A percentile compares a stretch with the other conserved stretches of the same genome.
Evolutionary conservation across 2,329 filamentous ascomycete species (phyloP).

Genomic region (Diaporthe batatas): DNA sequence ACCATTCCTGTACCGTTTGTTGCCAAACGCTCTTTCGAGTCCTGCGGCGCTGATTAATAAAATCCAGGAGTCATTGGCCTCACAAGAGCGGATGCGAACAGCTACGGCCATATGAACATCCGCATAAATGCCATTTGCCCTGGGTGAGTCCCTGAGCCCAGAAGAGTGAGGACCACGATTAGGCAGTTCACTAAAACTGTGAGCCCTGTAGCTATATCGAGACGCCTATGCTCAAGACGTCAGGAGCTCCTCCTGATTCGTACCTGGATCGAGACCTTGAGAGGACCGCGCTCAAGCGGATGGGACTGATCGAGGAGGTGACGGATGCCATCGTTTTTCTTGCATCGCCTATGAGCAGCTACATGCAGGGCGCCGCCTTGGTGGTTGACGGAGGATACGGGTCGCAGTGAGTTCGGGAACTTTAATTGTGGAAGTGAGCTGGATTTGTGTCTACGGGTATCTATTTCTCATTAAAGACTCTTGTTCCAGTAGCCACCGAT

Average conservation of each 20-base stretch:
- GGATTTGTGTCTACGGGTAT: neutral
- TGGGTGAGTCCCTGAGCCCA: neutral
- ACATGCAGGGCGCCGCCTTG: conserved; percentile 62
- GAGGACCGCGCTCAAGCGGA: conserved; percentile 61
- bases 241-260: neutral
- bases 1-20: too few species aligned
- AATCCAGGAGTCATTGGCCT: neutral
- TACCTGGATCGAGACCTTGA: conserved; percentile 51
- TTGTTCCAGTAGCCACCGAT: too few species aligned
- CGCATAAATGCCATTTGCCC: conserved; percentile 20
- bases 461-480: neutral
- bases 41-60: neutral
- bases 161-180: too few species aligned
- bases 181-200: neutral
- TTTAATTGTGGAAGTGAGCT: neutral
- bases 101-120: conserved; percentile 12
- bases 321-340: conserved; percentile 66
- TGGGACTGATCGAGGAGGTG: conserved; percentile 65
- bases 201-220: neutral
- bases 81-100: conserved; percentile 10
- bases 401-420: neutral
- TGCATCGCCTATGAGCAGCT: conserved; percentile 65
- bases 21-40: too few species aligned
- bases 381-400: conserved; percentile 62
- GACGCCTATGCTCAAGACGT: neutral